Evolutionary conservation across 345 rosid species (phyloP).

Genomic region (Syzygium aromaticum): DNA sequence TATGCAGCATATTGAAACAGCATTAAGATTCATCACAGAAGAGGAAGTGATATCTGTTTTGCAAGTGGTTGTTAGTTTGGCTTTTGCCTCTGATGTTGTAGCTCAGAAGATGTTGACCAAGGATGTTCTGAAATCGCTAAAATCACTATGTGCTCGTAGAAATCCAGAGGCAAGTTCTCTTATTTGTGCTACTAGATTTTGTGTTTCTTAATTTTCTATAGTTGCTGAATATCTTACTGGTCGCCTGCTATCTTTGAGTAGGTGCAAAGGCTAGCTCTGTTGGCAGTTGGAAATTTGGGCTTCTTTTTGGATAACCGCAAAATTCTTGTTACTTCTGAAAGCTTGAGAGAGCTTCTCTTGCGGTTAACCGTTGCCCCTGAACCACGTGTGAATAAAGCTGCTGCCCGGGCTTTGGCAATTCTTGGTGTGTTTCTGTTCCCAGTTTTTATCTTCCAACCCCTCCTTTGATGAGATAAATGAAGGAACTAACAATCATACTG

Average conservation of each 20-base stretch:
- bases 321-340: conserved; percentile 83
- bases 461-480: not conserved
- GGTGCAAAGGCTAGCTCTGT: conserved; percentile 88
- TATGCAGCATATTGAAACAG: conserved; percentile 92
- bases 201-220: conserved; percentile 2
- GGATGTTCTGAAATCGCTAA: conserved; percentile 74
- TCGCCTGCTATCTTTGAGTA: conserved; percentile 18
- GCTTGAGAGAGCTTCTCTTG: conserved; percentile 83
- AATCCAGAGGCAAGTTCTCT: conserved; percentile 62
- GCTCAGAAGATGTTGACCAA: conserved; percentile 89
- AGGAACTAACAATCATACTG: conserved; percentile 4
- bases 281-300: conserved; percentile 92
- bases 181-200: not conserved
- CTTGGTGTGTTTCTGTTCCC: conserved; percentile 50
- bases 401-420: conserved; percentile 97
- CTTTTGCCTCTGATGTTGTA: conserved; percentile 76
- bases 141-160: conserved; percentile 72
- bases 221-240: conserved; percentile 2
- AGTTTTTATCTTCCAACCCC: not conserved
- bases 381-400: conserved; percentile 85
- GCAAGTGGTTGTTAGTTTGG: conserved; percentile 82
- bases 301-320: conserved; percentile 93
- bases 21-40: conserved; percentile 56
- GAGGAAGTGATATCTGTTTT: conserved; percentile 86
- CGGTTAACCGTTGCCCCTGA: conserved; percentile 76